Evolutionary conservation across 2,329 filamentous ascomycete species (phyloP), one percentile per base, ranked within the genome.

Genomic region (Colletotrichum eremochloae): DNA sequence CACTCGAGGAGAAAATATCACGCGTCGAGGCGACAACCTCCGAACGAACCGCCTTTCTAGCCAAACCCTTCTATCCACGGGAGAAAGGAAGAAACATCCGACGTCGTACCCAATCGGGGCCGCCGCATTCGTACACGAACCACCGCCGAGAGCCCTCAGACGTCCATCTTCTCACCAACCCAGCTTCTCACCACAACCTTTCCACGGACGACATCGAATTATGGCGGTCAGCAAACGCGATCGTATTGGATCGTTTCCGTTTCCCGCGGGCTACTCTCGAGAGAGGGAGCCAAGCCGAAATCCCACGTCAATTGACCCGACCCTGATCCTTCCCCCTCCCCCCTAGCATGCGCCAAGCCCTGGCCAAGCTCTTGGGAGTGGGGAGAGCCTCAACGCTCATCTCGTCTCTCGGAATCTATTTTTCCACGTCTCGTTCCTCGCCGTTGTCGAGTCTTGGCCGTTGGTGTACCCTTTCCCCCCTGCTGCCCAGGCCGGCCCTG

Each of bases 401-500:
- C 60, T 55, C 24, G 20, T 64, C 48, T 20, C 64, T 20, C 64
- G 69, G 69, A 64, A 46, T 38, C 24, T 68, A 72, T 60, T 72
- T 72, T 72, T 72, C 64, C 69, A 72, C 69, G 69, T 72, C 69
- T 72, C 69, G 44, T 29, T 58, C 60, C 31, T 55, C 42, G n/a
- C 46, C 46, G 33, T 66, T 36, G 15, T 46, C 44, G 8, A 44
- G 20, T 42, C 24, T 31, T 31, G n/a, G 20, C 40, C 8, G 29
- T 33, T 15, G 18, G 20, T 46, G 18, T 24, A 24, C 3, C 18
- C 6, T 40, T 9, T 31, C 15, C 3, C 20, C 20, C 8, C 9
- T n/a, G 20, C 46, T 48, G 46, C 46, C 46, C n/a, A 24, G 20
- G 46, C 46, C 6, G 9, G 2, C 12, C 33, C 20, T 31, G 63